Conservation (phyloP, 768 basidiomycete species). For the Tricholoma sp. region DNA sequence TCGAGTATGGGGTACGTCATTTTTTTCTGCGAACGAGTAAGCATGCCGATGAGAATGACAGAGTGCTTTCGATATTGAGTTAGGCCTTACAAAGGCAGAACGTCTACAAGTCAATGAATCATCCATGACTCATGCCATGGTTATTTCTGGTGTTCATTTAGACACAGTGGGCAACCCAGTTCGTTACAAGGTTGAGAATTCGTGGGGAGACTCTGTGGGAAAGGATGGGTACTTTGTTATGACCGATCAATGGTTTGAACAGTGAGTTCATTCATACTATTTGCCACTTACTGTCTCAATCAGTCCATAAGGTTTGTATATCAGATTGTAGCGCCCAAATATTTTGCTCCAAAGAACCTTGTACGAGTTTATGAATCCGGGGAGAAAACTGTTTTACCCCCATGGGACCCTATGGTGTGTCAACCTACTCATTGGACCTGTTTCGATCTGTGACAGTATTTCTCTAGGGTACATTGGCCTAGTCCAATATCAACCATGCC, state of each 20-base stretch:
- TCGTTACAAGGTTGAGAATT: conserved; percentile 97
- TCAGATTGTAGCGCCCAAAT: conserved; percentile 86
- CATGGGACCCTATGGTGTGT: conserved; percentile 89
- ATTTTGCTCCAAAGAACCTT: conserved; percentile 74
- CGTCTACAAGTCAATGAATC: conserved; percentile 80
- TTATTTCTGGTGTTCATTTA: conserved; percentile 89
- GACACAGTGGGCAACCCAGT: conserved; percentile 69
- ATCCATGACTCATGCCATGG: conserved; percentile 94
- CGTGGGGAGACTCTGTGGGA: conserved; percentile 77
- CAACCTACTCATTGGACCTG: neutral
- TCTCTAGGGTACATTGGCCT: conserved; percentile 17
- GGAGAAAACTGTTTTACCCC: conserved; percentile 63
- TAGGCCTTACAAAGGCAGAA: conserved; percentile 81
- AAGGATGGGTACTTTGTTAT: conserved; percentile 90
- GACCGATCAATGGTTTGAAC: conserved; percentile 88
- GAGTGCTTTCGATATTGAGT: conserved; percentile 78
- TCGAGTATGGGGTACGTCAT: conserved; percentile 66
- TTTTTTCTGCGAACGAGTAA: neutral
- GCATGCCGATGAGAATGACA: conserved; percentile 19
- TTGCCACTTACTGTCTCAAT: neutral
- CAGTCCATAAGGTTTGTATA: conserved; percentile 65
- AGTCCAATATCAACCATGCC: neutral
- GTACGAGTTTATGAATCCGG: conserved; percentile 73
- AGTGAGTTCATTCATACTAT: conserved; percentile 45
- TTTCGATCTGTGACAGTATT: neutral